phyloP scores from a whole-genome alignment of 495 filamentous ascomycete genomes.

The Lindgomyces ingoldianus region DNA sequence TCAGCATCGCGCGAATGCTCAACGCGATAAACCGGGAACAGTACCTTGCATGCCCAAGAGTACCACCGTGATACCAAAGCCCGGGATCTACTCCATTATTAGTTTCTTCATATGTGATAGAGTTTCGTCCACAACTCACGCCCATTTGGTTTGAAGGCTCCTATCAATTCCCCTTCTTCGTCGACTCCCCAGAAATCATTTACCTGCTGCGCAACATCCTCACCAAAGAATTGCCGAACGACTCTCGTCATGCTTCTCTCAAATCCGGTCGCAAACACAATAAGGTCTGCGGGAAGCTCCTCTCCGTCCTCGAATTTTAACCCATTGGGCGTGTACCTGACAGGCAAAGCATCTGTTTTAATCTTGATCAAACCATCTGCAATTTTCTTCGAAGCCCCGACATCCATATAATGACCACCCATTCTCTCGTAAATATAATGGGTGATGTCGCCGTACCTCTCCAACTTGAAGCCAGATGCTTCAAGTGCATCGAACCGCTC shows the following conservation, averaged over 20 bases:
- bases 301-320: conserved; percentile 45
- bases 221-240: conserved; percentile 39
- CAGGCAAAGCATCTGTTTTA: conserved; percentile 40
- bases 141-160: conserved; percentile 14
- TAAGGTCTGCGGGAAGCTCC: conserved; percentile 43
- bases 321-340: conserved; percentile 41
- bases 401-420: conserved; percentile 50
- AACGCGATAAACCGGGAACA: conserved; percentile 46
- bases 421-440: conserved; percentile 39
- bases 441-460: conserved; percentile 41
- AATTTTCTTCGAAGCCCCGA: conserved; percentile 45
- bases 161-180: conserved; percentile 47
- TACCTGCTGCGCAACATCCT: conserved; percentile 41
- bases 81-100: conserved; percentile 37
- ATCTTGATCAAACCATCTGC: conserved; percentile 45
- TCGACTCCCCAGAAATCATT: conserved; percentile 48
- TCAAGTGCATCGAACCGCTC: conserved; percentile 46
- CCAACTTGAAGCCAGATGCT: conserved; percentile 42
- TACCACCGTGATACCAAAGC: conserved; percentile 48
- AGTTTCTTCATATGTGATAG: background rate
- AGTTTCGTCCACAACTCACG: background rate
- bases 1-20: background rate
- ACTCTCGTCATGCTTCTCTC: conserved; percentile 38
- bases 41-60: conserved; percentile 43
- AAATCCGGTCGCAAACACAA: conserved; percentile 50